Conservation (phyloP, 2,329 filamentous ascomycete genomes). For the Trichoderma gracile region DNA sequence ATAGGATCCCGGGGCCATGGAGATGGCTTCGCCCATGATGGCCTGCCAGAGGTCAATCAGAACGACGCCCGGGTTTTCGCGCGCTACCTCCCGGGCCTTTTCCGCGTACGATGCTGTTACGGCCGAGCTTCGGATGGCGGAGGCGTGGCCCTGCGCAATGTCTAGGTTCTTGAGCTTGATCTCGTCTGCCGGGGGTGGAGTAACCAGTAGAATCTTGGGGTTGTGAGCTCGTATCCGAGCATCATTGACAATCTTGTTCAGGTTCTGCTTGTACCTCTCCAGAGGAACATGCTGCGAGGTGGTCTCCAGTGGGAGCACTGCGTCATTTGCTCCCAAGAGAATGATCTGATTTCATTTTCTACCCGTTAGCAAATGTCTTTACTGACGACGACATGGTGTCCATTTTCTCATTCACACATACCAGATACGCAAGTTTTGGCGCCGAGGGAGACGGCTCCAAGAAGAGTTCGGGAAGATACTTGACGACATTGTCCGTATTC, state of each 20-base stretch:
- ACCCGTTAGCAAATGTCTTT: not conserved
- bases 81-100: slow-evolving; percentile 65
- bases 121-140: slow-evolving; percentile 47
- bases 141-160: slow-evolving; percentile 47
- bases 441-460: slow-evolving; percentile 60
- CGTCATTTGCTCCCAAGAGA: slow-evolving; percentile 90
- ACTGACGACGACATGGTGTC: not conserved
- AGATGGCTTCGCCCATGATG: slow-evolving; percentile 70
- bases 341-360: slow-evolving; percentile 56
- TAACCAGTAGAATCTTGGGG: slow-evolving; percentile 73
- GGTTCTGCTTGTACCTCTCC: slow-evolving; percentile 71
- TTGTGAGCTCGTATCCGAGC: slow-evolving; percentile 67
- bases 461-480: slow-evolving; percentile 69
- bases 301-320: slow-evolving; percentile 63
- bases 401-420: slow-evolving; percentile 40
- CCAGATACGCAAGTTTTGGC: slow-evolving; percentile 66
- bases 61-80: slow-evolving; percentile 64
- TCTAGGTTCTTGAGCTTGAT: slow-evolving; percentile 59
- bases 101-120: slow-evolving; percentile 59
- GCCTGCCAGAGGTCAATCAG: slow-evolving; percentile 79
- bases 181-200: slow-evolving; percentile 81
- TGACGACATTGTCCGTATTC: slow-evolving; percentile 73
- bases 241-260: slow-evolving; percentile 71
- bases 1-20: slow-evolving; percentile 58
- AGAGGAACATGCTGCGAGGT: slow-evolving; percentile 76